These are phyloP conservation scores for Chalciporus pseudorubinellus DNA, from an alignment of 768 basidiomycete species.

Conservation along the genomic window DNA sequence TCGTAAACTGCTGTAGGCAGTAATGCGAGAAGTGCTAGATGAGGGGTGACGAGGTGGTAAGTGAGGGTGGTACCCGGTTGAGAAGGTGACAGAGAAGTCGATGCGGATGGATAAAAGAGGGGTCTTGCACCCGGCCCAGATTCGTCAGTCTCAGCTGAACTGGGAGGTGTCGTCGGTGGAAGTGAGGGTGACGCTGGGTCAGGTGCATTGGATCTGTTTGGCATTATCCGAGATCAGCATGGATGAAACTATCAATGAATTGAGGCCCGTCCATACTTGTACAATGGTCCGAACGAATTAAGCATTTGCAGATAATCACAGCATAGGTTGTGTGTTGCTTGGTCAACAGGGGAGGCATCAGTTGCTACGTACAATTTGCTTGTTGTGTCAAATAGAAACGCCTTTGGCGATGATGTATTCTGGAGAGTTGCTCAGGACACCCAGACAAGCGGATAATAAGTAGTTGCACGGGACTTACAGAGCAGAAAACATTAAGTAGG, in stretches of 20 bases:
- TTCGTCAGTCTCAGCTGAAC: constrained; percentile 5
- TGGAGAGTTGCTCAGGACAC: constrained; percentile 28
- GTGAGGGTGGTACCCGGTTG: constrained; percentile 72
- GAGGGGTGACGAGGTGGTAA: constrained; percentile 76
- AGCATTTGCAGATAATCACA: constrained; percentile 90
- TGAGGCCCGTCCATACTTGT: constrained; percentile 59
- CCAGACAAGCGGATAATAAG: background rate
- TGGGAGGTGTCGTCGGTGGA: constrained; percentile 11
- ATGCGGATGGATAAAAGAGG: constrained; percentile 67
- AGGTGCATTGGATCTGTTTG: constrained; percentile 22
- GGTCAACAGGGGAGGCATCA: constrained; percentile 88
- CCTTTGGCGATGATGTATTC: constrained; percentile 92
- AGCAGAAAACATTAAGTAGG: constrained; percentile 81
- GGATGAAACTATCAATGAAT: background rate
- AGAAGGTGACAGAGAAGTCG: constrained; percentile 58
- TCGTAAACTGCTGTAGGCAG: constrained; percentile 73
- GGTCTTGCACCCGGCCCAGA: constrained; percentile 34
- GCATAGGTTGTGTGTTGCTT: constrained; percentile 82
- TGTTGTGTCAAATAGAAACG: constrained; percentile 85
- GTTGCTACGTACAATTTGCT: constrained; percentile 91
- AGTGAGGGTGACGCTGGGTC: background rate
- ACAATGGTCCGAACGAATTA: constrained; percentile 81
- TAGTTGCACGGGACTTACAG: constrained; percentile 41
- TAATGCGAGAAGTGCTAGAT: constrained; percentile 67
- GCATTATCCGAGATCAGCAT: constrained; percentile 5